Base-by-base conservation (phyloP, 1,139 yeast species). In the Torulaspora pretoriensis region DNA sequence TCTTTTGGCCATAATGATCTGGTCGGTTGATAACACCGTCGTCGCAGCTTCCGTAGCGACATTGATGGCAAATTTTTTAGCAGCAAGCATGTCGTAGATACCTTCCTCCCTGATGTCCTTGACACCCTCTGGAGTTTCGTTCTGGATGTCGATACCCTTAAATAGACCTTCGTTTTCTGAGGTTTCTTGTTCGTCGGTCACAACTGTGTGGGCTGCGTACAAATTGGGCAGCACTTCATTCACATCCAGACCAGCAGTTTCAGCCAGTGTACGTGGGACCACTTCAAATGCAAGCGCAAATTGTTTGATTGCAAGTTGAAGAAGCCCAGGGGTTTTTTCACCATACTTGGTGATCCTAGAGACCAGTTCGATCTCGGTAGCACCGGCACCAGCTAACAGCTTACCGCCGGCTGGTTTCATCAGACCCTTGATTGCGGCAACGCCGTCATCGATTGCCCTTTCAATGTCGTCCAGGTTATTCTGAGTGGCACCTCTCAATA, bases 371-470 rank as follows among this genome's bases (percentile, higher is more conserved):
- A 88, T 84, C 69, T 92, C 98, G n/a, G 86, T 76, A 13, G 97
- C 92, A 58, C 98, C 98, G 0, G 98, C 98, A 52, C 98, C 98
- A 9, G 97, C 92, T 52, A 92, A 75, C 55, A 92, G 75, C 54
- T 89, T 78, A 26, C 68, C 68, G 48, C 71, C 72, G 49, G 78
- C 72, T 62, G 84, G 92, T 65, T 84, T 85, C 55, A 90, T 74
- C 53, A 92, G 74, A 1, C 97, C 94, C 69, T 92, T 94, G 57
- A 92, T 81, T 24, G 95, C 88, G 52, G 87, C 80, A 36, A 94
- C 96, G 61, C 97, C 97, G 61, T 92, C 98, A 64, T 92, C 97
- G 53, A 92, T 88, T 43, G 97, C 95, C 61, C 98, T 82, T 72
- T 92, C 98, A 49, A 92, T 78, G 64, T 92, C 97, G 60, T 94